Conservation (phyloP, 1,284 basidiomycete species). For the Ganoderma sp. region DNA sequence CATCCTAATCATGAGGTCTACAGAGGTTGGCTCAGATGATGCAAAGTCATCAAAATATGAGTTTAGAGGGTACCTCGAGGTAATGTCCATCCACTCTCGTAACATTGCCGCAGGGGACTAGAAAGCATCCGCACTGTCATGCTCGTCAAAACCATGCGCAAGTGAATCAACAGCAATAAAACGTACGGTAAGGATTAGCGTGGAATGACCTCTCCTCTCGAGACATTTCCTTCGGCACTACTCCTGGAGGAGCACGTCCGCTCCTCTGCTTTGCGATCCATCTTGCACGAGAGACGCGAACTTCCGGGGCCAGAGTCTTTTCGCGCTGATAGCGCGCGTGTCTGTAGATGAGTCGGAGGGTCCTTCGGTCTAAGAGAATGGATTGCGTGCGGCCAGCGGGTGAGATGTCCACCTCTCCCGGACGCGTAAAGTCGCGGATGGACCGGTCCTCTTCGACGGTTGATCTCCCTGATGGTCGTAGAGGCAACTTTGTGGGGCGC, state of each 20-base stretch:
- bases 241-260: conserved; percentile 34
- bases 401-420: conserved; percentile 30
- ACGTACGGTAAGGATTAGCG: conserved; percentile 76
- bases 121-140: conserved; percentile 71
- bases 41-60: conserved; percentile 5
- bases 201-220: conserved; percentile 66
- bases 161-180: neutral
- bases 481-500: conserved; percentile 10
- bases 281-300: conserved; percentile 19
- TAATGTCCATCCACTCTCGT: conserved; percentile 54
- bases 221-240: conserved; percentile 62
- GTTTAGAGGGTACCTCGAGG: conserved; percentile 56
- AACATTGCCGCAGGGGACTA: conserved; percentile 63
- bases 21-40: conserved; percentile 13
- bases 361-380: conserved; percentile 32
- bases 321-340: conserved; percentile 27
- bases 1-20: conserved; percentile 74
- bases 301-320: conserved; percentile 24
- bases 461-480: neutral
- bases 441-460: neutral
- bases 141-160: neutral
- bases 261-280: conserved; percentile 14
- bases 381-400: conserved; percentile 33
- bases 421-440: conserved; percentile 24
- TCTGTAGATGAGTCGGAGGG: conserved; percentile 29